A percentile compares a stretch with the other conserved stretches of the same genome.
These are phyloP conservation scores for Gomphus sp. DNA, from an alignment of 1,284 basidiomycete genomes.

Conservation along the genomic window DNA sequence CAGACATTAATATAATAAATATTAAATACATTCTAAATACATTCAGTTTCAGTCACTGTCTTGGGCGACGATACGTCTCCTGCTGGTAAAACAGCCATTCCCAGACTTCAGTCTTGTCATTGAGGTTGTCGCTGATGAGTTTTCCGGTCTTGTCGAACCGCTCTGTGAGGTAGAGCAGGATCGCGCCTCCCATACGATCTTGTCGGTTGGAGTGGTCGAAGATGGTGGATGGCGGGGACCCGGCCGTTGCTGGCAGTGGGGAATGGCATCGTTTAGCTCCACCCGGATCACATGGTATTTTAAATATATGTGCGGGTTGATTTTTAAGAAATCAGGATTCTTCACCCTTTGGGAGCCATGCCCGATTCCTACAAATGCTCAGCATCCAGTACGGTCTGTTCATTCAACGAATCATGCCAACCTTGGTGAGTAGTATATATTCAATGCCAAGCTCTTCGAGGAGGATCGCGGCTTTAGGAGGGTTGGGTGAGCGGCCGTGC, in stretches of 20 bases:
- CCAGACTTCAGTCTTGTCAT: too few species aligned
- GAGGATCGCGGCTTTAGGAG: slow-evolving; percentile 50
- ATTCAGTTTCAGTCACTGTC: neutral
- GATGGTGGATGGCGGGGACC: slow-evolving; percentile 25
- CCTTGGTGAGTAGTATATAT: neutral
- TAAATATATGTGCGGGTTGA: slow-evolving; percentile 5
- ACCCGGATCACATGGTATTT: neutral
- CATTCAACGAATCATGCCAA: neutral
- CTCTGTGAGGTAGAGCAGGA: too few species aligned
- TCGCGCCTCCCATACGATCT: slow-evolving; percentile 22
- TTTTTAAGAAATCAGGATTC: neutral
- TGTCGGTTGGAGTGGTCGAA: slow-evolving; percentile 27
- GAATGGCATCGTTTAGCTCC: neutral
- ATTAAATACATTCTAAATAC: too few species aligned
- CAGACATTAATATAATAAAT: neutral
- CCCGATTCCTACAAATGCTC: neutral
- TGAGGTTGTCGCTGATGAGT: slow-evolving; percentile 2
- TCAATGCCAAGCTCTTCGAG: slow-evolving; percentile 50
- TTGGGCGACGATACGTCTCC: neutral
- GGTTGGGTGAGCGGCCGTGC: slow-evolving; percentile 54
- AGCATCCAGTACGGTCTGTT: neutral
- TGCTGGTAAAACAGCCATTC: slow-evolving; percentile 14
- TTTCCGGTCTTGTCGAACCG: slow-evolving; percentile 19
- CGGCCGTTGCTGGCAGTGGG: slow-evolving; percentile 19
- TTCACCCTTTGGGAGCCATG: slow-evolving; percentile 2